These are phyloP conservation scores for Tolypocladium amazonense DNA, from an alignment of 2,329 filamentous ascomycete species.

Conservation along the genomic window DNA sequence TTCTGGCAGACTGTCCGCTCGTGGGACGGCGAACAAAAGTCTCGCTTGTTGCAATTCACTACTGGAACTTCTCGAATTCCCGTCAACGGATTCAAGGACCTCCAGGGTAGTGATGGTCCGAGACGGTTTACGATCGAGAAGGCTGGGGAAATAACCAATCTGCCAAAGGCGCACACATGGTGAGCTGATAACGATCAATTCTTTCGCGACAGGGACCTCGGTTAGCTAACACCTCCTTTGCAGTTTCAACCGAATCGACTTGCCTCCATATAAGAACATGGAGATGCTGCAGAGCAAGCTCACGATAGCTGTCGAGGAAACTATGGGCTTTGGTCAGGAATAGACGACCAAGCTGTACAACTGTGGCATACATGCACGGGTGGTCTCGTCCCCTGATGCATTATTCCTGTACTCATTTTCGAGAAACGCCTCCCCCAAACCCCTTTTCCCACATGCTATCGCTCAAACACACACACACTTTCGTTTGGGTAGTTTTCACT, in stretches of 20 bases:
- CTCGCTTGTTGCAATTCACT: conserved; percentile 87
- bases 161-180: conserved; percentile 98
- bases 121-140: conserved; percentile 97
- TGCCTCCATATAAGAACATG: conserved; percentile 84
- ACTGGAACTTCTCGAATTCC: conserved; percentile 96
- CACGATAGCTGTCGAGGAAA: conserved; percentile 96
- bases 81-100: conserved; percentile 98
- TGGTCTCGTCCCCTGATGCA: background rate
- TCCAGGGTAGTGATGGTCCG: conserved; percentile 93
- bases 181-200: conserved; percentile 35
- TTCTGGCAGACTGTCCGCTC: conserved; percentile 97
- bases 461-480: conserved; percentile 1
- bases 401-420: background rate
- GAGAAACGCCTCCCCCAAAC: background rate
- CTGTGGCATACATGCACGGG: background rate
- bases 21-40: conserved; percentile 99
- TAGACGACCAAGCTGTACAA: conserved; percentile 32
- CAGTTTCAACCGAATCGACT: conserved; percentile 93
- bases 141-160: conserved; percentile 77
- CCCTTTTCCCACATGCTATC: conserved; percentile 1
- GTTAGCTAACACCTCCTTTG: background rate
- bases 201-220: background rate
- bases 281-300: conserved; percentile 82
- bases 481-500: conserved; percentile 19
- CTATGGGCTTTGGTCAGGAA: conserved; percentile 97